A percentile compares a stretch with the other conserved stretches of the same genome.
These are phyloP conservation scores for Nematocida minor DNA, from an alignment of 371 early-diverging fungal genomes.

Conservation along the genomic window DNA sequence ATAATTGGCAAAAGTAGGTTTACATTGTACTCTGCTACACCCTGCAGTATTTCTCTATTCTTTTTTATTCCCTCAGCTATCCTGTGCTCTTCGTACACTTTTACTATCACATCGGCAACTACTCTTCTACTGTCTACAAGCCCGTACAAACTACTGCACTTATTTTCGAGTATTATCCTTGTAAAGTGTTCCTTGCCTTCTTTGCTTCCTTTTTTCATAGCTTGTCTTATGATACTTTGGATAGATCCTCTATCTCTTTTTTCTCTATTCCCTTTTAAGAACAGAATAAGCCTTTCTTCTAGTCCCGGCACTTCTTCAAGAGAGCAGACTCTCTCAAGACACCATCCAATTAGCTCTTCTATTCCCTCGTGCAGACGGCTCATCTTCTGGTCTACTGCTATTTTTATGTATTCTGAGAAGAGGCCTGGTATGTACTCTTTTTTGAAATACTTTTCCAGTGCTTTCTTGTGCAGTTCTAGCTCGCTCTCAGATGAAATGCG, in stretches of 20 bases:
- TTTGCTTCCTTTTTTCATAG: background rate
- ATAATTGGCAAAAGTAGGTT: background rate
- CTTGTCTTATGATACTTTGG: no score
- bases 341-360: background rate
- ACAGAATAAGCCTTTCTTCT: conserved; percentile 14
- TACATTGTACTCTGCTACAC: background rate
- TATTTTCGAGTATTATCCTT: background rate
- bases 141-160: background rate
- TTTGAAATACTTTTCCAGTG: background rate
- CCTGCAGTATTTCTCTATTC: background rate
- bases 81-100: background rate
- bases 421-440: conserved; percentile 31
- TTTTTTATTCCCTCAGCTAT: background rate
- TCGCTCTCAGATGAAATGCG: background rate
- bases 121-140: background rate
- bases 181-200: background rate
- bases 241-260: background rate
- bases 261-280: background rate
- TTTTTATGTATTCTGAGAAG: conserved; percentile 24
- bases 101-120: background rate
- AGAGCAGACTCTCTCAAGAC: background rate
- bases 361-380: background rate
- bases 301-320: background rate
- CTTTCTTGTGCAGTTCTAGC: background rate
- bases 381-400: background rate